phyloP scores from a whole-genome alignment of 768 basidiomycete genomes.

The Podaxis sp. region DNA sequence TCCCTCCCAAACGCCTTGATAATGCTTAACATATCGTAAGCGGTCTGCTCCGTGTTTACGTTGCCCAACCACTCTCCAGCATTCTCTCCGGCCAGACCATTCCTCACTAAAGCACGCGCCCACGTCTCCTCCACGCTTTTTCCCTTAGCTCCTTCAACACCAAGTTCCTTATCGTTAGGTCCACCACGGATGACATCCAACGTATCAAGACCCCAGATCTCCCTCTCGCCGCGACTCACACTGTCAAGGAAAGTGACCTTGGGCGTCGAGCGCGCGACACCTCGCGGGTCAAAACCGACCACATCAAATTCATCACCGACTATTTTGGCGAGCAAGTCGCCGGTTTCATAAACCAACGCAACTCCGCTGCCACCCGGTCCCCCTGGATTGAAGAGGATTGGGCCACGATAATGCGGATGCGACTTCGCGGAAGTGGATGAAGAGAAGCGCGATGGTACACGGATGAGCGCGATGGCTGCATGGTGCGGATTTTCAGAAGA shows the following conservation, averaged over 20 bases:
- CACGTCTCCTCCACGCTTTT: conserved; percentile 25
- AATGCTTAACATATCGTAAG: conserved; percentile 36
- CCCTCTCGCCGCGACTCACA: not conserved
- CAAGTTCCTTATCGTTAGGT: not conserved
- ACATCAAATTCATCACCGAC: conserved; percentile 45
- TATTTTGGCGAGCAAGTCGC: conserved; percentile 24
- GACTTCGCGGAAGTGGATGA: not conserved
- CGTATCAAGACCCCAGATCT: not conserved
- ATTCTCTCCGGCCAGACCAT: conserved; percentile 26
- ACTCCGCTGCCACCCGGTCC: conserved; percentile 48
- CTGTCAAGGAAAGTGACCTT: conserved; percentile 32
- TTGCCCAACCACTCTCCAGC: conserved; percentile 26
- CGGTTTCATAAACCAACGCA: conserved; percentile 21
- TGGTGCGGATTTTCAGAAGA: conserved; percentile 34
- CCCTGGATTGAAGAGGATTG: conserved; percentile 46
- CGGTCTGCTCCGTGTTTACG: conserved; percentile 36
- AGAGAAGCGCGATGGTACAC: conserved; percentile 29
- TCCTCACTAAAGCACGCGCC: conserved; percentile 30
- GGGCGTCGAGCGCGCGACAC: conserved; percentile 34
- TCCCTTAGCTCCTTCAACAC: not conserved
- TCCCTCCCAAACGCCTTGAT: conserved; percentile 27
- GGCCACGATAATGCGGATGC: conserved; percentile 34
- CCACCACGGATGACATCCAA: conserved; percentile 28
- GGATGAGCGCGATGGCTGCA: conserved; percentile 40
- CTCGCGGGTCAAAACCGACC: conserved; percentile 47